A percentile compares a stretch with the other conserved stretches of the same genome.
Evolutionary conservation across 805 yeast genomes (phyloP).

Genomic region (Debaryomyces castellii): DNA sequence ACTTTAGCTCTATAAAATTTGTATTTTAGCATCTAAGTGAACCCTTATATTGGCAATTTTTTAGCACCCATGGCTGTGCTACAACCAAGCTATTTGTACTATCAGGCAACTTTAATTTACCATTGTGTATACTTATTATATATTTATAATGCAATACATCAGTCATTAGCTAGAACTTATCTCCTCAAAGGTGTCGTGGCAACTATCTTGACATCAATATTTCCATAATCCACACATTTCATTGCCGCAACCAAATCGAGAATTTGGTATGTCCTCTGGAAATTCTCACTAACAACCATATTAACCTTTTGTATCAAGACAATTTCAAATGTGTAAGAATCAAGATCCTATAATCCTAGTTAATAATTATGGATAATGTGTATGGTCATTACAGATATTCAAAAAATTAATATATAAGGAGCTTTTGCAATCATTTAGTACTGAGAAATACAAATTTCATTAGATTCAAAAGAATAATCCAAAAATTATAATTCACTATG

Average conservation of each 20-base stretch:
- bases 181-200: not conserved
- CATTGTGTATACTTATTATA: not conserved
- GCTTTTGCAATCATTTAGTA: not conserved
- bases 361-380: no score
- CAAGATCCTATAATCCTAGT: not conserved
- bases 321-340: not conserved
- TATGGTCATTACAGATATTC: no score
- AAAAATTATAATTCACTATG: not conserved
- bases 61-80: not conserved
- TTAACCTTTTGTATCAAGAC: not conserved
- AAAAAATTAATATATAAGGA: no score
- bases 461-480: not conserved
- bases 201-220: not conserved
- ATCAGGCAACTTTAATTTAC: not conserved
- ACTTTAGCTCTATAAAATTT: not conserved
- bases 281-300: not conserved
- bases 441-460: not conserved
- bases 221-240: not conserved
- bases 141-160: not conserved
- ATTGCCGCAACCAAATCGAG: conserved; percentile 1
- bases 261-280: not conserved
- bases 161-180: not conserved
- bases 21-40: not conserved
- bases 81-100: not conserved
- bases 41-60: not conserved